Evolutionary conservation across 1,284 basidiomycete species (phyloP).

Genomic region (Xerocomus nothofagi): DNA sequence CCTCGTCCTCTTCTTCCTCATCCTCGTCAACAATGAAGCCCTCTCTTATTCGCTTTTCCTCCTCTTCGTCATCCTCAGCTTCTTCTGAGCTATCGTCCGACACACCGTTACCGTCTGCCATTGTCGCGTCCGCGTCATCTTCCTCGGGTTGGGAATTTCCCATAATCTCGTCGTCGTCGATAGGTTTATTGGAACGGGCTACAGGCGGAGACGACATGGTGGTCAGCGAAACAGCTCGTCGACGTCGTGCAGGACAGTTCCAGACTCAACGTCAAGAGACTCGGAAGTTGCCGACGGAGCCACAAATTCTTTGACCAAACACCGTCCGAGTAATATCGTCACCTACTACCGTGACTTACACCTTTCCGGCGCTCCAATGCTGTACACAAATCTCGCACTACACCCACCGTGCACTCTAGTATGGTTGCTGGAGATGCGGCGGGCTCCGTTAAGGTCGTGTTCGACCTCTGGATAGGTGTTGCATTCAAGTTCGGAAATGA

Average conservation of each 20-base stretch:
- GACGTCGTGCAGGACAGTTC: slow-evolving; percentile 4
- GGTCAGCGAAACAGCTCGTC: slow-evolving; percentile 24
- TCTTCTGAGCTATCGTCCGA: slow-evolving; percentile 87
- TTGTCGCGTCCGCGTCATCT: slow-evolving; percentile 52
- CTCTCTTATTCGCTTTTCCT: slow-evolving; percentile 69
- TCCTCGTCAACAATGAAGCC: slow-evolving; percentile 89
- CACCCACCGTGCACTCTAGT: no score
- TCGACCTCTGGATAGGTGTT: no score
- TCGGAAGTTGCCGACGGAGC: slow-evolving; percentile 31
- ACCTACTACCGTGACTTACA: no score
- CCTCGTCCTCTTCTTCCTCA: slow-evolving; percentile 64
- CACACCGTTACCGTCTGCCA: slow-evolving; percentile 42
- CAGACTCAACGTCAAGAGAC: slow-evolving; percentile 7
- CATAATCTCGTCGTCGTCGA: slow-evolving; percentile 59
- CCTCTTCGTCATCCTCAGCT: slow-evolving; percentile 81
- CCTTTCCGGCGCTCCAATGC: no score
- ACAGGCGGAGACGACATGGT: slow-evolving; percentile 57
- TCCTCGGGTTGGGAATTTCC: slow-evolving; percentile 49
- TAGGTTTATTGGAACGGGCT: slow-evolving; percentile 32
- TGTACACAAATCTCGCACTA: no score
- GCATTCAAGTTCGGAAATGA: no score
- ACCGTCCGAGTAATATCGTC: no score
- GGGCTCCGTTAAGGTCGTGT: no score
- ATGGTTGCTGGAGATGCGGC: no score
- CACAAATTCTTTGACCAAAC: slow-evolving; percentile 13